phyloP scores from a whole-genome alignment of 1,139 yeast genomes.

The Kodamaea plutei region DNA sequence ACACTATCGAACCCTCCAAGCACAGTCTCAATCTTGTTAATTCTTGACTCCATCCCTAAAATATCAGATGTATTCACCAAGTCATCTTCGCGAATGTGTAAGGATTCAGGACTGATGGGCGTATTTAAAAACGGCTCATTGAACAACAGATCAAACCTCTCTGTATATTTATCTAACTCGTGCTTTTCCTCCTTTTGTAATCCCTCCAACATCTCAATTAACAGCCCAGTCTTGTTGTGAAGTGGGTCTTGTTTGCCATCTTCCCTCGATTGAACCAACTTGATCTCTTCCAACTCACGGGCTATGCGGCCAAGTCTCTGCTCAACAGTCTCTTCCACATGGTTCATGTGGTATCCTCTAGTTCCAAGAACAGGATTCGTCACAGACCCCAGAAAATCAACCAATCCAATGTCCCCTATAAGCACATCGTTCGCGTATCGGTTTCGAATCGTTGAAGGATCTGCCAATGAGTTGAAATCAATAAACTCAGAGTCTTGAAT shows the following conservation, averaged over 20 bases:
- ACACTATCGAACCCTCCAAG: slow-evolving; percentile 14
- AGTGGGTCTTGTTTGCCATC: slow-evolving; percentile 6
- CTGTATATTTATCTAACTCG: slow-evolving; percentile 5
- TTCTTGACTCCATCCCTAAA: slow-evolving; percentile 22
- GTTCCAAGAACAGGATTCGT: slow-evolving; percentile 15
- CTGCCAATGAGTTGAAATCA: slow-evolving; percentile 15
- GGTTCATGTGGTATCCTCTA: slow-evolving; percentile 24
- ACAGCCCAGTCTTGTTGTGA: slow-evolving; percentile 1
- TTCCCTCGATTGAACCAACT: slow-evolving; percentile 9
- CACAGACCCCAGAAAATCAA: slow-evolving; percentile 39
- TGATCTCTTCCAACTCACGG: slow-evolving; percentile 41
- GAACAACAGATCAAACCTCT: slow-evolving; percentile 5
- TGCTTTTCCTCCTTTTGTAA: slow-evolving; percentile 3
- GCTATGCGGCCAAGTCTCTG: slow-evolving; percentile 44
- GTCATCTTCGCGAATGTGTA: slow-evolving; percentile 2
- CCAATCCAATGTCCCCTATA: slow-evolving; percentile 13
- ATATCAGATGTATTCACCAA: slow-evolving; percentile 10
- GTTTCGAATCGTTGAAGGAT: slow-evolving; percentile 19
- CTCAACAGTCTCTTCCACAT: slow-evolving; percentile 33
- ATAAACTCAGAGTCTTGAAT: slow-evolving; percentile 2
- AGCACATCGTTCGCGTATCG: slow-evolving; percentile 18
- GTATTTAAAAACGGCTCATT: slow-evolving; percentile 3
- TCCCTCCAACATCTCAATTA: slow-evolving; percentile 11
- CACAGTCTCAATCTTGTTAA: slow-evolving; percentile 19
- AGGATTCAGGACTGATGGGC: slow-evolving; percentile 5